Evolutionary conservation across 495 filamentous ascomycete genomes (phyloP).

Genomic region (Aspergillus wentii): DNA sequence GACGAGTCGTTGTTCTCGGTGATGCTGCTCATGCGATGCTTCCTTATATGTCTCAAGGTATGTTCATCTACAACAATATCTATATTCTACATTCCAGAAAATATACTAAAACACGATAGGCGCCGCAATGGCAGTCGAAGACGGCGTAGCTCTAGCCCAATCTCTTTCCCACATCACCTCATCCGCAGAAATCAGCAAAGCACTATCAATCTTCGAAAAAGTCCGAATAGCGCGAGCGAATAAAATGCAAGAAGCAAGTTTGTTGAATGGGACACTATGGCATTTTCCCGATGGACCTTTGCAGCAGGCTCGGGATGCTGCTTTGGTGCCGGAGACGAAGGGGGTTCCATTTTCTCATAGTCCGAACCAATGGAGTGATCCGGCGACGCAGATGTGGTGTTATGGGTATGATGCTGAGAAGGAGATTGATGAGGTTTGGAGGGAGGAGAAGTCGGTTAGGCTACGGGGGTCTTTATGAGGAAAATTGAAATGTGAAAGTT

Average conservation of each 20-base stretch:
- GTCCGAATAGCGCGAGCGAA: slow-evolving; percentile 21
- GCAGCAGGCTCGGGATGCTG: slow-evolving; percentile 36
- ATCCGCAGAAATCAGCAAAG: slow-evolving; percentile 8
- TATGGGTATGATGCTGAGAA: slow-evolving; percentile 44
- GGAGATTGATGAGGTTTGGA: slow-evolving; percentile 23
- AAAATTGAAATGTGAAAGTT: too few relatives aligned
- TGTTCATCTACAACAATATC: neutral
- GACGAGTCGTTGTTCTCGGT: slow-evolving; percentile 34
- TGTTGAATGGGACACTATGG: slow-evolving; percentile 35
- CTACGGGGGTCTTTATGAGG: too few relatives aligned
- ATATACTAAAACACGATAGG: too few relatives aligned
- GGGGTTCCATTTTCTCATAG: slow-evolving; percentile 23
- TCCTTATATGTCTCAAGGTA: slow-evolving; percentile 43
- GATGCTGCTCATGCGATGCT: slow-evolving; percentile 51
- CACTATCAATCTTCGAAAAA: slow-evolving; percentile 19
- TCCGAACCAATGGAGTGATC: slow-evolving; percentile 47
- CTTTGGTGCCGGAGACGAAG: slow-evolving; percentile 28
- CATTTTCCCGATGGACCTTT: slow-evolving; percentile 41
- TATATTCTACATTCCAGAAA: neutral
- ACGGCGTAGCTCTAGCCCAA: slow-evolving; percentile 24
- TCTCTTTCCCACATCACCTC: slow-evolving; percentile 14
- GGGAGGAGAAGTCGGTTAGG: too few relatives aligned
- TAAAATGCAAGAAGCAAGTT: slow-evolving; percentile 31
- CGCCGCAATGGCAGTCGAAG: slow-evolving; percentile 43
- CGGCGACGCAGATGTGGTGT: slow-evolving; percentile 37